Base-by-base conservation (phyloP, 2,329 filamentous ascomycete species). In the Xylariaceae sp. region DNA sequence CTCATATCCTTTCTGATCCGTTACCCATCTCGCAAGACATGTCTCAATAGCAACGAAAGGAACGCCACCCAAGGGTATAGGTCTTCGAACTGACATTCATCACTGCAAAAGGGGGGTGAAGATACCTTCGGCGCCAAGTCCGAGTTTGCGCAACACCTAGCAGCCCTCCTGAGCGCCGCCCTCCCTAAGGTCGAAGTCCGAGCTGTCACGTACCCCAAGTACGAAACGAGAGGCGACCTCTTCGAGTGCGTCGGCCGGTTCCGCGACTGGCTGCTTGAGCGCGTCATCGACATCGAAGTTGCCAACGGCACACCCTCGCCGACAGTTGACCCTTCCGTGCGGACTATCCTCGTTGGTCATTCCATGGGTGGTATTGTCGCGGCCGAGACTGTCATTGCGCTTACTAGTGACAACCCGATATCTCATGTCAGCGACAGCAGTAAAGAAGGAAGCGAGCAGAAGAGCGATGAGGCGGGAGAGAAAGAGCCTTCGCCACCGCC, bases 211-310 rank as follows among this genome's bases (percentile, higher is more conserved):
- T 93, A 92, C 63, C 88, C 88, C 25, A 82, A 80, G 55, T 93
- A 84, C 64, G 87, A 92, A 67, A 93, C 88, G n/a, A 74, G 85
- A 48, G 88, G 88, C 14, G 85, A 92, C 61, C 68, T 93, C 38
- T 71, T 75, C 37, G 78, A 85, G 50, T 86, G 83, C 62, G 86
- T 92, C 48, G 72, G 73, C 49, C 75, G 80, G 22, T 91, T 93
- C 67, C 81, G 83, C 54, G 83, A 87, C 68, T 93, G 88, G 88
- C 80, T 97, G 14, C 82, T 91, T 55, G 85, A 96, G 63, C 88
- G 88, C 58, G 88, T 97, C 57, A 96, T 97, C 58, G 93, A 97
- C 65, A 74, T 96, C 59, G 92, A 98, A 68, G 91, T 96, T 46
- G 82, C 78, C 22, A 86, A 87, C 55, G 76, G 77, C 45, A 62